Conservation (phyloP, 805 yeast species). For the Pichia pseudocactophila region DNA sequence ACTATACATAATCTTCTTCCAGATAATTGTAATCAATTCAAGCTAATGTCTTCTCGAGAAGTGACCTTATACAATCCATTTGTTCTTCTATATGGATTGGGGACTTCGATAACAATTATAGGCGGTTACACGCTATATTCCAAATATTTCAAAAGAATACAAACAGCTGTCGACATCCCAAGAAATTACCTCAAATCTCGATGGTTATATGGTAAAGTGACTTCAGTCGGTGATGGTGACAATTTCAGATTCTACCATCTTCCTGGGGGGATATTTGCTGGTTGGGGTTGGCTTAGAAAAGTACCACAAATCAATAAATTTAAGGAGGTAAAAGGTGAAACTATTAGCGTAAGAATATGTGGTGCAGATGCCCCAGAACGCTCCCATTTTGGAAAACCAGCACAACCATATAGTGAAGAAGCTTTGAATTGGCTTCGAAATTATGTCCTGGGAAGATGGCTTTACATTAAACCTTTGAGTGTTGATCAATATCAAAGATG, state of each 20-base stretch:
- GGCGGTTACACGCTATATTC: constrained; percentile 38
- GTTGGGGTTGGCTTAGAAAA: constrained; percentile 87
- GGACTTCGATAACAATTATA: constrained; percentile 27
- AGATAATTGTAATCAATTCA: too few species aligned
- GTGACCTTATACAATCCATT: constrained; percentile 22
- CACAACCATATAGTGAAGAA: constrained; percentile 82
- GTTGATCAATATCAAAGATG: constrained; percentile 85
- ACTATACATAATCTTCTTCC: too few species aligned
- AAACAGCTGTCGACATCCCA: constrained; percentile 45
- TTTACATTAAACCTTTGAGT: constrained; percentile 69
- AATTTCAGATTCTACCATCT: constrained; percentile 88
- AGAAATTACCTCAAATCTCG: constrained; percentile 32
- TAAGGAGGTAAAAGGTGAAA: constrained; percentile 46
- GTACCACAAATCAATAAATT: constrained; percentile 47
- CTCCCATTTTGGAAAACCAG: constrained; percentile 87
- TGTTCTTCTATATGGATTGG: constrained; percentile 24
- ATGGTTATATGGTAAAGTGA: constrained; percentile 61
- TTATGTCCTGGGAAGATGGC: constrained; percentile 55
- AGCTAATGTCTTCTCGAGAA: constrained; percentile 9
- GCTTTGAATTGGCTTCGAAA: constrained; percentile 69
- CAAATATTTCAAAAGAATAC: constrained; percentile 40
- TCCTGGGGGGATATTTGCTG: constrained; percentile 81
- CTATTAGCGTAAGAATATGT: constrained; percentile 74
- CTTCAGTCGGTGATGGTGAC: constrained; percentile 93
- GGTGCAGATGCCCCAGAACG: constrained; percentile 98